Evolutionary conservation across 805 yeast genomes (phyloP).

Genomic region (Tetrapisispora nanseiensis): DNA sequence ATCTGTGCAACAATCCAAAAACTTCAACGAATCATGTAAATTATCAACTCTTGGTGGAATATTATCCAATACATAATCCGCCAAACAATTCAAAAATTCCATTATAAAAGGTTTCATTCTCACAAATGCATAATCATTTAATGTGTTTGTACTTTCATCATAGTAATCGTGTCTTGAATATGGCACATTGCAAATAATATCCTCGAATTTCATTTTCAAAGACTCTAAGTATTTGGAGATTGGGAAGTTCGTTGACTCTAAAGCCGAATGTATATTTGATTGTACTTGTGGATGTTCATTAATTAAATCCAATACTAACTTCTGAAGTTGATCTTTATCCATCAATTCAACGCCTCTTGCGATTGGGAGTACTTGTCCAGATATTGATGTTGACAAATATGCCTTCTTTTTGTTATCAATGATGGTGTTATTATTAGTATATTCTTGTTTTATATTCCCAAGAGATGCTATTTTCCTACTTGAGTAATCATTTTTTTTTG

Average conservation of each 20-base stretch:
- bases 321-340: constrained; percentile 22
- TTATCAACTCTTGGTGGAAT: constrained; percentile 26
- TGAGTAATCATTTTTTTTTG: neutral
- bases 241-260: constrained; percentile 12
- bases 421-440: constrained; percentile 1
- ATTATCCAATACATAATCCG: constrained; percentile 25
- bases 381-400: constrained; percentile 11
- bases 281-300: constrained; percentile 21
- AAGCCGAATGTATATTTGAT: constrained; percentile 9
- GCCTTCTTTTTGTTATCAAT: constrained; percentile 14
- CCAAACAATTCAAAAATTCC: constrained; percentile 28
- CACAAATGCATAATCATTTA: constrained; percentile 30
- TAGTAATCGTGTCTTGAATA: constrained; percentile 16
- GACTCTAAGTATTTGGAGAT: constrained; percentile 16
- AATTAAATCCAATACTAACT: constrained; percentile 16
- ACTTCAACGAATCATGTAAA: constrained; percentile 20
- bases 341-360: constrained; percentile 27
- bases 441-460: no score
- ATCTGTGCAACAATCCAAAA: constrained; percentile 24
- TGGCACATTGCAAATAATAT: constrained; percentile 21
- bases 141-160: neutral
- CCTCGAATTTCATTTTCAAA: constrained; percentile 17
- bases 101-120: constrained; percentile 25
- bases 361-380: constrained; percentile 26
- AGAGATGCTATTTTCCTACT: neutral